phyloP scores from a whole-genome alignment of 371 early-diverging fungal species.

The Mortierella sp. region DNA sequence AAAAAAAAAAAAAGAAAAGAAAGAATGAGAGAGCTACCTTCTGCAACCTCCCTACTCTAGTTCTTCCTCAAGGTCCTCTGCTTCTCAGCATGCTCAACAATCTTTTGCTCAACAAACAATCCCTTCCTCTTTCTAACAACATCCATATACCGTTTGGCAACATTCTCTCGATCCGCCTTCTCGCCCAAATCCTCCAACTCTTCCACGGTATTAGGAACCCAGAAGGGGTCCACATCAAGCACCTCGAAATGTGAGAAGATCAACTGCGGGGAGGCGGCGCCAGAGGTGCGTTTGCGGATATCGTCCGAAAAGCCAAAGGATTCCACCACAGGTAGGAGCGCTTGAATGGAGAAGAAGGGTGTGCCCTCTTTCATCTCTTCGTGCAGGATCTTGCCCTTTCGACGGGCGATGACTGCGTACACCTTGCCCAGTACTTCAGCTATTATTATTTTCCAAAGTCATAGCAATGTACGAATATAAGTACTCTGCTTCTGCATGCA shows the following conservation, averaged over 20 bases:
- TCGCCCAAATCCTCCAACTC: constrained; percentile 98
- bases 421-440: constrained; percentile 97
- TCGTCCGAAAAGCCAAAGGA: constrained; percentile 99
- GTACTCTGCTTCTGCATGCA: not conserved
- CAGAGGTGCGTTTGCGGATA: constrained; percentile 94
- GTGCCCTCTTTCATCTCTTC: constrained; percentile 98
- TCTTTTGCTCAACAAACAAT: constrained; percentile 90
- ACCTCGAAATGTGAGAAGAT: constrained; percentile 89
- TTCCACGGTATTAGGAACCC: constrained; percentile 97
- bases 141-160: constrained; percentile 97
- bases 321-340: constrained; percentile 97
- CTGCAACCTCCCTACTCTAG: constrained; percentile 4
- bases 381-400: constrained; percentile 90
- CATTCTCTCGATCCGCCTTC: constrained; percentile 95
- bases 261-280: constrained; percentile 95
- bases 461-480: not conserved
- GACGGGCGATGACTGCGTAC: constrained; percentile 91
- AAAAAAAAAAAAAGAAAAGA: no score
- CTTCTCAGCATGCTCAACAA: constrained; percentile 95
- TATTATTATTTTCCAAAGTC: constrained; percentile 16
- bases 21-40: not conserved
- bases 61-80: constrained; percentile 87
- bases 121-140: constrained; percentile 96
- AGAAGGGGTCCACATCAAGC: constrained; percentile 96
- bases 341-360: constrained; percentile 93